Evolutionary conservation across 2,329 filamentous ascomycete species (phyloP).

Genomic region (Xylaria sp.): DNA sequence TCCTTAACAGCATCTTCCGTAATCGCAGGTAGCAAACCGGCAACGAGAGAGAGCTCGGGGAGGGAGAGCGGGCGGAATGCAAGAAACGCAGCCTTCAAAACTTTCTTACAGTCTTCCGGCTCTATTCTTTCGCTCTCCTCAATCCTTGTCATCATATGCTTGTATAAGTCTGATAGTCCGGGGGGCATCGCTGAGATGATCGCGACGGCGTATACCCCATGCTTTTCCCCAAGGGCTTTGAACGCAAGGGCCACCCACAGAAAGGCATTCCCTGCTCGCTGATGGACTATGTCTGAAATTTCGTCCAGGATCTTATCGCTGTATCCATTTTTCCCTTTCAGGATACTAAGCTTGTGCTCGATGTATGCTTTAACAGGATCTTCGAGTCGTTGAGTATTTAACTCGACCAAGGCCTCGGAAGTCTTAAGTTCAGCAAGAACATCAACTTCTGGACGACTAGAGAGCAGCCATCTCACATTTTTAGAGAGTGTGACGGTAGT

Average conservation of each 20-base stretch:
- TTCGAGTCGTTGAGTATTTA: background rate
- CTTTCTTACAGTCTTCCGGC: background rate
- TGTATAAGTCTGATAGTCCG: slow-evolving; percentile 1
- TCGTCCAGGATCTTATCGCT: background rate
- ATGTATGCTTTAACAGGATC: slow-evolving; percentile 10
- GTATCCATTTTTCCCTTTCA: background rate
- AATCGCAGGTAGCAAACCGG: background rate
- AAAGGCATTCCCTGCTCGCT: slow-evolving; percentile 2
- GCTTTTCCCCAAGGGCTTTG: background rate
- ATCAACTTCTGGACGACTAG: slow-evolving; percentile 9
- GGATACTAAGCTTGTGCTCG: background rate
- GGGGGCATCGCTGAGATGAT: background rate
- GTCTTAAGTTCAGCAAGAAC: background rate
- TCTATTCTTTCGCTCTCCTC: background rate
- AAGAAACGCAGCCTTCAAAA: background rate
- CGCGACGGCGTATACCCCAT: background rate
- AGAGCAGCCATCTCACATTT: slow-evolving; percentile 14
- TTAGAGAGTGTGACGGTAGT: background rate
- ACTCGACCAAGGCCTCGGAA: background rate
- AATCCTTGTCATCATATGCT: slow-evolving; percentile 7
- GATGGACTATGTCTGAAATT: background rate
- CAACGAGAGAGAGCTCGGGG: background rate
- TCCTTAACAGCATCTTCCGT: background rate
- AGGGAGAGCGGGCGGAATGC: slow-evolving; percentile 3
- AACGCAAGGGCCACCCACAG: slow-evolving; percentile 8